These are phyloP conservation scores for Delonix regia DNA, from an alignment of 306 rosid species.

Conservation along the genomic window DNA sequence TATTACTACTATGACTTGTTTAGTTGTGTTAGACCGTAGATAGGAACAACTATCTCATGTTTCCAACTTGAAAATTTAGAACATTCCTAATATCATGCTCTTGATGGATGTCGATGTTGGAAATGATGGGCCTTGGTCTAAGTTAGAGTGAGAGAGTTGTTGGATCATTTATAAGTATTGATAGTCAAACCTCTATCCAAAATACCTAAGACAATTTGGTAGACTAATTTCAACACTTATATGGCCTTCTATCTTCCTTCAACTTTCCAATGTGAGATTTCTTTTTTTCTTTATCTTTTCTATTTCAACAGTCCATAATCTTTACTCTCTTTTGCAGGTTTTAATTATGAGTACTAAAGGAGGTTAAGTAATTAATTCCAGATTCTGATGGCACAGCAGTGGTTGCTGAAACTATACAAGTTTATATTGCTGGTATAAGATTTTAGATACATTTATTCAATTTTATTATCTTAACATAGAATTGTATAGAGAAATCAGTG, in stretches of 20 bases:
- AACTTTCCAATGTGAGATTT: too few species aligned
- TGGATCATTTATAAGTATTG: too few species aligned
- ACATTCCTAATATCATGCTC: conserved; percentile 6
- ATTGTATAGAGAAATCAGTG: conserved; percentile 32
- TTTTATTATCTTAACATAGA: neutral
- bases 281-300: too few species aligned
- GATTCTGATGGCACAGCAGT: conserved; percentile 32
- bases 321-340: conserved; percentile 48
- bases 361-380: conserved; percentile 13
- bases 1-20: neutral
- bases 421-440: conserved; percentile 19
- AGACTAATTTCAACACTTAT: too few species aligned
- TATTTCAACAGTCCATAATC: too few species aligned
- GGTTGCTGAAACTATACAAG: conserved; percentile 40
- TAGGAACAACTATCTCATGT: conserved; percentile 10
- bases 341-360: conserved; percentile 38
- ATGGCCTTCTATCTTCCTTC: too few species aligned
- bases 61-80: neutral
- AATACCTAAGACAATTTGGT: too few species aligned
- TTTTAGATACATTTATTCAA: conserved; percentile 35
- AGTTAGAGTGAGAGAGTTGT: too few species aligned
- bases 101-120: conserved; percentile 10
- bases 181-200: too few species aligned
- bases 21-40: neutral
- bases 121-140: too few species aligned